Evolutionary conservation across 306 rosid genomes (phyloP).

Genomic region (Ammopiptanthus mongolicus): DNA sequence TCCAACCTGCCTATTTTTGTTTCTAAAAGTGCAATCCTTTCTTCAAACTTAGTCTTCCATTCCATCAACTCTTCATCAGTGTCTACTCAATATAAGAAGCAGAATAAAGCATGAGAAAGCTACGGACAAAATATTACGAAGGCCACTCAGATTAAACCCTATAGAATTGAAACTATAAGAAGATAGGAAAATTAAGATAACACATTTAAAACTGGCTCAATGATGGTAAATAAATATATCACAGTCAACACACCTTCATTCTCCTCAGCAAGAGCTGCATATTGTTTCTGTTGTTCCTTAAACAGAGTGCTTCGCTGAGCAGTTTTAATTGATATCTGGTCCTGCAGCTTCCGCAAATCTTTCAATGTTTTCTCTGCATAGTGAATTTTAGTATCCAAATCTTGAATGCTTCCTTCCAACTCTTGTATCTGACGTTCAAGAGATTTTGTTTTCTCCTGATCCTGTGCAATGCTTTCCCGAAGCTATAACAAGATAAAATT

Average conservation of each 20-base stretch:
- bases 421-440: conserved; percentile 55
- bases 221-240: conserved; percentile 13
- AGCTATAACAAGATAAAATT: conserved; percentile 47
- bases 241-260: conserved; percentile 56
- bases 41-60: conserved; percentile 81
- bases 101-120: conserved; percentile 19
- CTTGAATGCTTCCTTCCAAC: conserved; percentile 59
- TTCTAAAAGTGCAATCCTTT: conserved; percentile 55
- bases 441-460: conserved; percentile 68
- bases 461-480: conserved; percentile 81
- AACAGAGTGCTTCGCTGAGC: conserved; percentile 64
- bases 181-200: background rate
- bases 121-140: background rate
- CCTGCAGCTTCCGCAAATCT: conserved; percentile 53
- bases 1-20: conserved; percentile 57
- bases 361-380: conserved; percentile 44
- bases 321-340: conserved; percentile 57
- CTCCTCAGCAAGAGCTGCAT: conserved; percentile 65
- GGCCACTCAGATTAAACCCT: background rate
- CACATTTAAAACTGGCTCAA: background rate
- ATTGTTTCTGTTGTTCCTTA: conserved; percentile 60
- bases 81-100: conserved; percentile 43
- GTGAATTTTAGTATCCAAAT: conserved; percentile 55
- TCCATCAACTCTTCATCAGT: conserved; percentile 87
- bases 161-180: background rate